Conservation (phyloP, 192 early-diverging fungal species). For the Gryganskiella cystojenkinii region DNA sequence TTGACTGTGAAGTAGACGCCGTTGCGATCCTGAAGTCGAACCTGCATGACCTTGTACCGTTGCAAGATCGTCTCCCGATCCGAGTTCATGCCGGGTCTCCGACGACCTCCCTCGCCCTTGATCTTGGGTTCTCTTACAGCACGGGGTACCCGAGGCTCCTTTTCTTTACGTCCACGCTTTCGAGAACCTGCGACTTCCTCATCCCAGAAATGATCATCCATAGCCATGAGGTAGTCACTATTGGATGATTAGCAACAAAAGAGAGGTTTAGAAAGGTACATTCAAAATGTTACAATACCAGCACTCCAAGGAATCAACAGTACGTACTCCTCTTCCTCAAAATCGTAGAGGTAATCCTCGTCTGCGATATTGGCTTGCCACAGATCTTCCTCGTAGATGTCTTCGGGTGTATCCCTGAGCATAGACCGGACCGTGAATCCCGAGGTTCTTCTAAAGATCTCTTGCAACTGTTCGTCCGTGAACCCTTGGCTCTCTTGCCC, state of each 20-base stretch:
- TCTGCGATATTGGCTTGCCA: slow-evolving; percentile 85
- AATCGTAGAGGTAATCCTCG: slow-evolving; percentile 72
- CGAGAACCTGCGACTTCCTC: slow-evolving; percentile 59
- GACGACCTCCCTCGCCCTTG: slow-evolving; percentile 24
- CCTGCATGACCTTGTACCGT: slow-evolving; percentile 89
- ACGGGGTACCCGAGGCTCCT: slow-evolving; percentile 59
- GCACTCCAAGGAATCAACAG: slow-evolving; percentile 4
- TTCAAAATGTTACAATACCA: neutral
- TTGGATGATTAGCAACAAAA: slow-evolving; percentile 7
- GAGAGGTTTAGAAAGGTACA: neutral
- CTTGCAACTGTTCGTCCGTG: slow-evolving; percentile 84
- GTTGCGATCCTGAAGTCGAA: slow-evolving; percentile 85
- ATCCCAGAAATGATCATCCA: slow-evolving; percentile 90
- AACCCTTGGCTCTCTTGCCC: slow-evolving; percentile 57
- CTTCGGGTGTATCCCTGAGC: slow-evolving; percentile 67
- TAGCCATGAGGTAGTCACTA: slow-evolving; percentile 79
- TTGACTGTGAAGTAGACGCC: slow-evolving; percentile 90
- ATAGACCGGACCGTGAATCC: slow-evolving; percentile 82
- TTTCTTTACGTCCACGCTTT: slow-evolving; percentile 54
- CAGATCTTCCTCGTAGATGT: slow-evolving; percentile 78
- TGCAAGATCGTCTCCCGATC: slow-evolving; percentile 80
- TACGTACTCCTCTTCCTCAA: slow-evolving; percentile 83
- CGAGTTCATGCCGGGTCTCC: slow-evolving; percentile 14
- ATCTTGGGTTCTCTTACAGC: slow-evolving; percentile 52
- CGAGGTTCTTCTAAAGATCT: slow-evolving; percentile 91